Base-by-base conservation (phyloP, 371 early-diverging fungal genomes). In the Phascolomyces articulosus region DNA sequence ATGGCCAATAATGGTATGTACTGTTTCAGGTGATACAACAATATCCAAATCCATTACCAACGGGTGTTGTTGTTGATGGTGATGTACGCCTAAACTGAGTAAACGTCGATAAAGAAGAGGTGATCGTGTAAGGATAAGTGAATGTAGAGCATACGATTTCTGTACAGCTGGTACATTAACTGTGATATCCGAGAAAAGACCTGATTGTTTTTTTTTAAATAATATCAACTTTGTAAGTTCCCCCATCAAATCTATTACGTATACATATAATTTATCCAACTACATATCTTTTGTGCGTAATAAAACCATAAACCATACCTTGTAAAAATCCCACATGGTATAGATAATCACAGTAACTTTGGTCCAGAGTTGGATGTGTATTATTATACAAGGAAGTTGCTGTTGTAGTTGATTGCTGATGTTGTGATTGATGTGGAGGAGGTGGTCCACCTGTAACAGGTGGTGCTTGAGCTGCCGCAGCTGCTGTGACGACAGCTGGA, bases 81-180 rank as follows among this genome's bases (percentile, higher is more conserved):
- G 72, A 23, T 64, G 70, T 9, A 40, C 38, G 18, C 27, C 15
- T 26, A 70, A 68, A 44, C 56, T 64, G 2, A 51, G 31, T 7
- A 79, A 69, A 47, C 67, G 77, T 31, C 75, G 77, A 41, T 59
- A 66, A 20, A 80, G 70, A 7, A 66, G 66, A 21, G 80, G 75
- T 20, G 80, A 80, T 40, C 77, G 73, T 11, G 72, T 69, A 3
- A 80, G 67, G 20, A 77, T 66, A n/a, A 65, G 63, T 1, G 67
- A 66, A 47, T 71, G 75, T 15, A 77, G 57, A 7, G 77, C 66
- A 55, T 63, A 80, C 0, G 64, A 47, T 44, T 80, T 77, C 28
- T 71, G 70, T 13, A 79, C 26, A 2, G 72, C 53, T 21, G 73
- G 71, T n/a, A 80, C 69, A 38, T 67, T 67, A 18, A 80, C 67